These are phyloP conservation scores for Lichenothelia convexa DNA, from an alignment of 495 filamentous ascomycete genomes.

Conservation along the genomic window DNA sequence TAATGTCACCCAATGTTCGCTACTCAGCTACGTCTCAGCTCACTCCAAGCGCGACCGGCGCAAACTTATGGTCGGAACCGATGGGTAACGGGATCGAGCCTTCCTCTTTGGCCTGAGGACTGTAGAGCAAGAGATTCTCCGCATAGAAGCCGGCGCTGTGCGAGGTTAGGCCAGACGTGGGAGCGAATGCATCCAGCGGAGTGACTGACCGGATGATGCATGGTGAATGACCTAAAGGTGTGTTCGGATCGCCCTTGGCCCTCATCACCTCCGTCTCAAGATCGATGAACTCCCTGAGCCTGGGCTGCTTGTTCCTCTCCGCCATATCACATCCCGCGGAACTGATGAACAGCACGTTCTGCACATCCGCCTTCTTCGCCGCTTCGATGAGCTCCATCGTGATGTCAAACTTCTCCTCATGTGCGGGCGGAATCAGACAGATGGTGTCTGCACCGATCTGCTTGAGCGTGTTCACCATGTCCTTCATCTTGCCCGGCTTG, in stretches of 20 bases:
- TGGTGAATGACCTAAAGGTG: conserved; percentile 25
- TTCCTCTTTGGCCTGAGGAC: too few relatives aligned
- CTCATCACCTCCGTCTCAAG: conserved; percentile 29
- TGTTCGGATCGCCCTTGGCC: conserved; percentile 27
- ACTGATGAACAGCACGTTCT: conserved; percentile 34
- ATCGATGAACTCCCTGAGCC: conserved; percentile 35
- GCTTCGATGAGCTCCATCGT: conserved; percentile 30
- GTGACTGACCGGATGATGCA: conserved; percentile 34
- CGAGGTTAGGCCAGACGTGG: too few relatives aligned
- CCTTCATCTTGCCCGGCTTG: conserved; percentile 24
- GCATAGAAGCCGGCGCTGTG: too few relatives aligned
- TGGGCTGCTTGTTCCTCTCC: conserved; percentile 30
- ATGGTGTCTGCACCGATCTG: conserved; percentile 31
- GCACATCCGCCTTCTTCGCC: conserved; percentile 30
- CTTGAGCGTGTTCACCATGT: conserved; percentile 22
- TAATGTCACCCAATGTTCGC: too few relatives aligned
- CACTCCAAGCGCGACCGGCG: too few relatives aligned
- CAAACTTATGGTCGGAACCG: too few relatives aligned
- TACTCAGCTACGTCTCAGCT: too few relatives aligned
- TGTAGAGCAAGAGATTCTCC: too few relatives aligned
- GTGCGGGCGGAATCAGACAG: conserved; percentile 34
- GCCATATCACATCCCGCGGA: conserved; percentile 37
- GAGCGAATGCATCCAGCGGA: too few relatives aligned
- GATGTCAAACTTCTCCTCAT: conserved; percentile 30
- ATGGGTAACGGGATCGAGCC: too few relatives aligned